Evolutionary conservation across 225 moss, liverwort and hornwort species (phyloP), one percentile per base, ranked within the genome.

Genomic region (Sphagnum tenellum): DNA sequence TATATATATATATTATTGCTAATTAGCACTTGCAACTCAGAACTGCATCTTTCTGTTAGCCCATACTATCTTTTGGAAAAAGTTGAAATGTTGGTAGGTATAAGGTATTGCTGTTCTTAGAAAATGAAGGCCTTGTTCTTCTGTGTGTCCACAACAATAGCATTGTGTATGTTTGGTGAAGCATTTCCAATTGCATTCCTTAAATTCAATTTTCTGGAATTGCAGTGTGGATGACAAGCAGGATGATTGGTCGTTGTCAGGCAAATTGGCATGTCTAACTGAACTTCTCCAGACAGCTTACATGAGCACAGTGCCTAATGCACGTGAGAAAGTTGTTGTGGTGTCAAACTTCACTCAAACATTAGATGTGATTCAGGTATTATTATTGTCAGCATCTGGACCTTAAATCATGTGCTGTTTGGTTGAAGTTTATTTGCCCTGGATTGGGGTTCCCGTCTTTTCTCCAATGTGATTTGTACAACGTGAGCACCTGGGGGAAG

Each of bases 291-390:
- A 63, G 12, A 66, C 82, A 64, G 49, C 78, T 65, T 55, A 70
- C 50, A 11, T 12, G 63, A 63, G 62, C 59, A 65, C 75, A 14
- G 69, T 66, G 67, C 66, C 76, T 66, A 67, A 61, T 50, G 44
- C 66, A 3, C 80, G 63, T 64, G 92, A 93, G 60, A 89, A 84
- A 72, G 83, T 88, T 63, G 86, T 93, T 57, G 80, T 93, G 59
- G 89, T 93, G 57, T 93, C 89, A 67, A 93, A 93, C 78, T 93
- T 89, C 66, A 93, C 89, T 60, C 83, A 86, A 61, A 93, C 89
- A 52, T 70, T 89, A 56, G 81, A 93, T 62, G 78, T 89, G 59
- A 82, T 93, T 63, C 88, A 93, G 92, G 92, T 81, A 63, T 48
- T 3, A 5, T 29, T 29, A 29, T 29, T 29, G 29, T 29, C 29